phyloP scores from a whole-genome alignment of 2,329 filamentous ascomycete genomes.

The Talaromyces piceae region DNA sequence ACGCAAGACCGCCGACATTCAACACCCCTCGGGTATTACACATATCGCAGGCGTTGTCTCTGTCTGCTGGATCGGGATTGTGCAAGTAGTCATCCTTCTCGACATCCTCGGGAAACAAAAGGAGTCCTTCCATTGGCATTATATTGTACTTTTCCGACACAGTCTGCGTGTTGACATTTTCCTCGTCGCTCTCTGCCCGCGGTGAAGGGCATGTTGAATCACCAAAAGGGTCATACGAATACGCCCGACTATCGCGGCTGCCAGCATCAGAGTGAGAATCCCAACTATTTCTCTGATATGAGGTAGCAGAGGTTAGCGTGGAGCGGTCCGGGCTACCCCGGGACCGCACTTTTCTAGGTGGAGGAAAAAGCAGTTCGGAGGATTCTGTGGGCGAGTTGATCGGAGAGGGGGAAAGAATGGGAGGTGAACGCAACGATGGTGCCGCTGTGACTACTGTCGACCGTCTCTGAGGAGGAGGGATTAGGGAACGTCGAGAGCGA shows the following conservation, averaged over 20 bases:
- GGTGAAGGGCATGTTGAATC: constrained; percentile 54
- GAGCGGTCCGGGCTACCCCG: constrained; percentile 47
- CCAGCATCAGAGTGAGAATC: constrained; percentile 46
- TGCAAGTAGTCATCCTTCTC: constrained; percentile 68
- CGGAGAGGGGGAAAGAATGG: constrained; percentile 30
- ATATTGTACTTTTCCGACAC: constrained; percentile 70
- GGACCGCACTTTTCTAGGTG: constrained; percentile 40
- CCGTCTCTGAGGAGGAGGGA: constrained; percentile 14
- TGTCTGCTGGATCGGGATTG: constrained; percentile 60
- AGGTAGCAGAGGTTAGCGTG: constrained; percentile 44
- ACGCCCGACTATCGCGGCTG: constrained; percentile 46
- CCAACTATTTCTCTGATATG: constrained; percentile 59
- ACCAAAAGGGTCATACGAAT: constrained; percentile 50
- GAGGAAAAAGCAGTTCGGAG: constrained; percentile 31
- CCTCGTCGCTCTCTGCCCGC: constrained; percentile 57
- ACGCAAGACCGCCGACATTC: constrained; percentile 56
- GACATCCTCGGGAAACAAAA: constrained; percentile 64
- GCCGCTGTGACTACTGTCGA: constrained; percentile 17
- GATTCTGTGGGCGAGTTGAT: constrained; percentile 37
- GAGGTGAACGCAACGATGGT: constrained; percentile 40
- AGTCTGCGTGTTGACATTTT: constrained; percentile 62
- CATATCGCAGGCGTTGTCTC: constrained; percentile 55
- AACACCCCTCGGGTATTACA: constrained; percentile 57
- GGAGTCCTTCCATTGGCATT: constrained; percentile 56
- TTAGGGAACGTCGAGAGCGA: constrained; percentile 9